These are phyloP conservation scores for Chrysanthemum makinoi DNA, from an alignment of 129 eudicot genomes.

Conservation along the genomic window DNA sequence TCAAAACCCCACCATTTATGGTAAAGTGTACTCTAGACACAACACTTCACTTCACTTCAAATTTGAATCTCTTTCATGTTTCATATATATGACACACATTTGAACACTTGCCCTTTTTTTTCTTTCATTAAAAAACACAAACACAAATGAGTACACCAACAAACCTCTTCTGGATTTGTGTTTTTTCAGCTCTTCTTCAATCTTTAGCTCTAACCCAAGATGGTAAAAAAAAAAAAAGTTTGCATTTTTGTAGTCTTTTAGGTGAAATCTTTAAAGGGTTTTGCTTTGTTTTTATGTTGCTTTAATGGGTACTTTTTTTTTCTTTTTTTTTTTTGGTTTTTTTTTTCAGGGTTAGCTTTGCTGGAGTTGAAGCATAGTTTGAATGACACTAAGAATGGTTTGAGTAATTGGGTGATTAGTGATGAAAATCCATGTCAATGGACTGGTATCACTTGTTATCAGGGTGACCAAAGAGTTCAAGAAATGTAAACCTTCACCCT, in stretches of 20 bases:
- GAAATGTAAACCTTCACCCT: conserved; percentile 51
- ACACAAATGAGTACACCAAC: conserved; percentile 42
- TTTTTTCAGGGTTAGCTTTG: conserved; percentile 63
- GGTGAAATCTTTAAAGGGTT: neutral
- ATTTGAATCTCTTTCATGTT: conserved; percentile 24
- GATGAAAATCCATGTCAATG: conserved; percentile 83
- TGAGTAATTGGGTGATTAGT: conserved; percentile 69
- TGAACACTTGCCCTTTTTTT: conserved; percentile 2
- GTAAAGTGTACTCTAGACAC: conserved; percentile 28
- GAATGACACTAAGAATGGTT: conserved; percentile 67
- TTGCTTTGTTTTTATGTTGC: neutral
- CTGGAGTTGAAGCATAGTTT: conserved; percentile 68
- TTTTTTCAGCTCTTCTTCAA: conserved; percentile 48
- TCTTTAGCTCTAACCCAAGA: conserved; percentile 68
- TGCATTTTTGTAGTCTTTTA: neutral
- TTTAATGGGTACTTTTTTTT: conserved; percentile 3
- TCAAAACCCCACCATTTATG: conserved; percentile 36
- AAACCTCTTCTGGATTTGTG: conserved; percentile 30
- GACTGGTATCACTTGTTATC: conserved; percentile 89
- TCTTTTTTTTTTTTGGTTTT: conserved; percentile 17
- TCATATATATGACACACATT: conserved; percentile 29
- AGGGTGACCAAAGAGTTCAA: conserved; percentile 61
- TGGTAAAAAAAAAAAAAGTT: conserved; percentile 41
- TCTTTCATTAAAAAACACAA: conserved; percentile 15
- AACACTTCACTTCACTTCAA: conserved; percentile 22